Base-by-base conservation (phyloP, 169 alveolate genomes). In the Cryptosporidium viatorum region DNA sequence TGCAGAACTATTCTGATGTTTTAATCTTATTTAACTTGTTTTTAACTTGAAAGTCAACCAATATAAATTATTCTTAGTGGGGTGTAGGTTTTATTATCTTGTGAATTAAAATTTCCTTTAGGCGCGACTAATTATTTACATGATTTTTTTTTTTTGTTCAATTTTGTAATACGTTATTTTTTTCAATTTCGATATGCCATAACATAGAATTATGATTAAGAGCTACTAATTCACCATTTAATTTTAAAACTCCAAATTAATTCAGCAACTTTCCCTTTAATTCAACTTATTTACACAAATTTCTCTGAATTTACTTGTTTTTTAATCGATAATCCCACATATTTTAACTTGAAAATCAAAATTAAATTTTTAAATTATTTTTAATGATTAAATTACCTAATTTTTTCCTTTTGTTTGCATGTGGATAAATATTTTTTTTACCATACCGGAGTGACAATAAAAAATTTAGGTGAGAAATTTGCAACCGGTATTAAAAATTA, bases 41-140 rank as follows among this genome's bases (percentile, higher is more conserved):
- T 65, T 31, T 33, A 37, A 65, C 12, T 65, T 65, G 23, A 35
- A 65, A 35, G 8, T 62, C 18, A 65, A 26, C 29, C 10, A 65
- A 21, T 65, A 41, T 21, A 29, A 23, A 33, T 71, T 48, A 33
- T 48, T 50, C 16, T 51, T 29, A 71, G 85, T 71, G 85, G 85
- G 85, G 85, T 41, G 85, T 65, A n/a, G 0, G 18, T 10, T 50
- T 45, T 7, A 29, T 33, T 31, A 21, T n/a, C 12, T 29, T 65
- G 71, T 4, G 71, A 65, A 37, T 21, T 10, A 14, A 21, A 6
- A 50, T 51, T 43, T 45, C 0, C 65, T 43, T 43, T 48, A 50
- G 85, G 85, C 85, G 85, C 69, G 85, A 71, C 85, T 55, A 43
- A 23, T 21, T 50, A 29, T 71, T 71, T 71, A 48, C 85, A 71